These are phyloP conservation scores for Dillenia suffruticosa DNA, from an alignment of 164 flowering plant species.

Conservation along the genomic window DNA sequence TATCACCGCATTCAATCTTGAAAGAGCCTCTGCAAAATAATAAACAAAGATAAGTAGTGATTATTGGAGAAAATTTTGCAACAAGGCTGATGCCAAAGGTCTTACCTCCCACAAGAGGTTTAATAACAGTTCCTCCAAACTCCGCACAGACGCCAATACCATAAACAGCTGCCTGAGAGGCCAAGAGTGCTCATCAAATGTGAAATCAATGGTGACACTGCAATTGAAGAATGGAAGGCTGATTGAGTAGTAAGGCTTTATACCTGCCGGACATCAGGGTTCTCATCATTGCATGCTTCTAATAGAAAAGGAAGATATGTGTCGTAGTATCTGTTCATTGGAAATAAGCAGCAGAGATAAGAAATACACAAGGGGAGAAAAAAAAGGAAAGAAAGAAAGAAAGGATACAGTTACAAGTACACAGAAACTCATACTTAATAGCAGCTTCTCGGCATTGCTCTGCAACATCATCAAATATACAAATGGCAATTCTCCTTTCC, in stretches of 20 bases:
- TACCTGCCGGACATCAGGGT: constrained; percentile 71
- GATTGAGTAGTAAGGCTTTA: constrained; percentile 2
- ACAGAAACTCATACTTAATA: constrained; percentile 35
- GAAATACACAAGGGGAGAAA: neutral
- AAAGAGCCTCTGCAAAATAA: constrained; percentile 51
- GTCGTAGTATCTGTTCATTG: constrained; percentile 53
- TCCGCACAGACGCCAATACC: constrained; percentile 74
- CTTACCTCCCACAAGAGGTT: constrained; percentile 56
- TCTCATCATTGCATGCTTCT: constrained; percentile 79
- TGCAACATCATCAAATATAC: constrained; percentile 81
- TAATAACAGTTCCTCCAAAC: constrained; percentile 54
- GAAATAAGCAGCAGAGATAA: neutral
- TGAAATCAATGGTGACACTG: too few relatives aligned
- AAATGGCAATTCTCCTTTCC: constrained; percentile 69
- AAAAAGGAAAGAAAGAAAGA: too few relatives aligned
- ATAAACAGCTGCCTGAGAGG: constrained; percentile 62
- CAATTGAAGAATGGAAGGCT: neutral
- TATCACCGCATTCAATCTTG: constrained; percentile 50
- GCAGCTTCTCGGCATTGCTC: constrained; percentile 77
- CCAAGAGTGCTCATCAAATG: neutral
- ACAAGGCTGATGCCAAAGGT: too few relatives aligned
- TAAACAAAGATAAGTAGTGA: neutral
- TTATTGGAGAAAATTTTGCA: neutral
- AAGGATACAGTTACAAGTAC: neutral
- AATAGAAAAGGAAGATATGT: constrained; percentile 61